Evolutionary conservation across 2,329 filamentous ascomycete genomes (phyloP), one percentile per base, ranked within the genome.

Genomic region (Diplocarpon rosae): DNA sequence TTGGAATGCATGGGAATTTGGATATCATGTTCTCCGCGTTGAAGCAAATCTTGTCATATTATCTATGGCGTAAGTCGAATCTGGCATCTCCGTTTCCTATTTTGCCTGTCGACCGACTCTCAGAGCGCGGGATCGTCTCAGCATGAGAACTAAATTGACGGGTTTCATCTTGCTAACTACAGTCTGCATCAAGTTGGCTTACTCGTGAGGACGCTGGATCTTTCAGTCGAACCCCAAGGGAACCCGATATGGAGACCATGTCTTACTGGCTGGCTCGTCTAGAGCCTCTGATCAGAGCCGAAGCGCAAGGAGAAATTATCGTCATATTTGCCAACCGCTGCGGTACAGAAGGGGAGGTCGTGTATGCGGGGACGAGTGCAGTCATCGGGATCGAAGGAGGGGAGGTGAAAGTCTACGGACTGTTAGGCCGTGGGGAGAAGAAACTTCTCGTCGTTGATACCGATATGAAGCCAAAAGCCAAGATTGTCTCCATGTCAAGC

Each of bases 181-280:
- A n/a, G 3, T 35, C 5, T n/a, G n/a, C n/a, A n/a, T 24, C 6
- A 36, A 35, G 41, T 0, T 90, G 84, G 85, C 67, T 85, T 28
- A 86, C 83, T 1, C 67, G 61, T 44, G 76, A 69, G 49, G 71
- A 68, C 55, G 69, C 62, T 1, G 67, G 56, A 14, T 46, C 47
- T 7, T 78, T 67, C 58, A 76, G 56, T 47, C 68, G 53, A 24
- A 66, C 51, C 51, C 75, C 74, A 0, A 59, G 70, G 1, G 73
- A 78, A 39, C 82, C 83, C 0, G 84, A 89, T 52, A 71, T 84
- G 64, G 76, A 85, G 17, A 87, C 83, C 0, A 59, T 90, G 8
- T 73, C 75, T 0, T 90, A 90, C 55, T 90, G 85, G 85, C 67
- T 86, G 0, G 72, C 76, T 14, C 72, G 85, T 0, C 68, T 90